Evolutionary conservation across 208 protist species (phyloP), one percentile per base, ranked within the genome.

Genomic region (Leishmania guyanensis): DNA sequence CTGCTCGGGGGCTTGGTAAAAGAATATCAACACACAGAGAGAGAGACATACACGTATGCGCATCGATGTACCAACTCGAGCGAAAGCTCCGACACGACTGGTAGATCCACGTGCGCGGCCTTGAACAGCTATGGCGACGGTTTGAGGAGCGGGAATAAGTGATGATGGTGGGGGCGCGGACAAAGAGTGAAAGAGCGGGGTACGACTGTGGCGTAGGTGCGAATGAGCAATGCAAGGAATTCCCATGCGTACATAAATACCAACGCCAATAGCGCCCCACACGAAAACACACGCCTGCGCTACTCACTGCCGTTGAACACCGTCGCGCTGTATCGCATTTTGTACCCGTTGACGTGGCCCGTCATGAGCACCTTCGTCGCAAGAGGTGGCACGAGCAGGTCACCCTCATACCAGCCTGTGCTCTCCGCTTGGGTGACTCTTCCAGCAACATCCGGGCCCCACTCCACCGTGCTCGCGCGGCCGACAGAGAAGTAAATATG

Each of bases 401-500:
- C 71, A 66, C 84, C 81, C 16, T 79, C 76, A 46, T 84, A 77
- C 36, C 80, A 50, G 8, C 69, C 39, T 17, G 72, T 87, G 9
- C 68, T 12, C 39, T 79, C 80, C 33, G 54, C 84, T 26, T 76
- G 82, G 5, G 74, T 77, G 53, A 81, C 81, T 12, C 26, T 56
- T 1, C 71, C 75, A 10, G 53, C 62, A 33, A 80, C 65, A 70
- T 29, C 5, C 3, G 79, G 69, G 0, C 81, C 81, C 81, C 81
- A 84, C 50, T 79, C 53, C 77, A 83, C 76, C 5, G 71, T 36
- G 33, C 82, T 80, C 2, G n/a, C 84, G 16, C 60, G 29, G 60
- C 77, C 72, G 60, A 84, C 10, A 5, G 80, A 76, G 70, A 89
- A 78, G 46, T 89, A 39, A 72, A 91, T 78, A 78, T 79, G 77